Evolutionary conservation across 1,139 yeast genomes (phyloP).

Genomic region (Suhomyces bokatorum): DNA sequence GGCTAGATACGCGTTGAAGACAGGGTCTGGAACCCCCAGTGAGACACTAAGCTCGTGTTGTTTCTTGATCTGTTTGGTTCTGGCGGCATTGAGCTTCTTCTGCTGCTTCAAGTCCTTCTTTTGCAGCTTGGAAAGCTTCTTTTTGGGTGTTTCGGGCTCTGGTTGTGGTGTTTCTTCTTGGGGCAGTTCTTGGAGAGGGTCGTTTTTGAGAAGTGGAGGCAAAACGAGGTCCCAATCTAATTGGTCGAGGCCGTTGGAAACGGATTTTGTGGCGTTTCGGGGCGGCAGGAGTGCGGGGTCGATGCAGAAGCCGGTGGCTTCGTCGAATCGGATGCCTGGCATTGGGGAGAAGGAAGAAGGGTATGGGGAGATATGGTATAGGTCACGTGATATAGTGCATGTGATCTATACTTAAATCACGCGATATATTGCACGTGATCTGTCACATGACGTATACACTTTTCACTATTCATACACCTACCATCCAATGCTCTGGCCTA

Average conservation of each 20-base stretch:
- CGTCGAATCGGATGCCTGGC: conserved; percentile 11
- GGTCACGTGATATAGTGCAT: background rate
- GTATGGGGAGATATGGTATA: too few species aligned
- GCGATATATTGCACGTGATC: too few species aligned
- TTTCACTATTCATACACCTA: background rate
- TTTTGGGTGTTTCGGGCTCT: conserved; percentile 11
- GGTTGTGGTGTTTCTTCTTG: conserved; percentile 3
- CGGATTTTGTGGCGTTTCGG: background rate
- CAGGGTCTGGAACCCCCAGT: background rate
- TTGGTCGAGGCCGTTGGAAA: conserved; percentile 35
- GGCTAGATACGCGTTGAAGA: conserved; percentile 24
- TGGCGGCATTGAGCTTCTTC: conserved; percentile 31
- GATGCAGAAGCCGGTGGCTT: conserved; percentile 19
- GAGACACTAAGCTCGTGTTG: conserved; percentile 16
- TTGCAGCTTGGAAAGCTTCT: conserved; percentile 29
- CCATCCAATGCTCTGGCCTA: background rate
- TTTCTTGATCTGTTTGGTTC: conserved; percentile 22
- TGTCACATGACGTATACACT: background rate
- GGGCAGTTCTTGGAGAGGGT: background rate
- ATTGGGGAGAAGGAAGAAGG: background rate
- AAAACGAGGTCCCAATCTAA: conserved; percentile 28
- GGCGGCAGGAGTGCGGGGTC: conserved; percentile 5
- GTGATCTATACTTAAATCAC: background rate
- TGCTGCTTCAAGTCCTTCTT: conserved; percentile 32
- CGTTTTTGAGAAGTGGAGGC: conserved; percentile 8